These are phyloP conservation scores for Furcasterigmium furcatum DNA, from an alignment of 2,329 filamentous ascomycete species.

Conservation along the genomic window DNA sequence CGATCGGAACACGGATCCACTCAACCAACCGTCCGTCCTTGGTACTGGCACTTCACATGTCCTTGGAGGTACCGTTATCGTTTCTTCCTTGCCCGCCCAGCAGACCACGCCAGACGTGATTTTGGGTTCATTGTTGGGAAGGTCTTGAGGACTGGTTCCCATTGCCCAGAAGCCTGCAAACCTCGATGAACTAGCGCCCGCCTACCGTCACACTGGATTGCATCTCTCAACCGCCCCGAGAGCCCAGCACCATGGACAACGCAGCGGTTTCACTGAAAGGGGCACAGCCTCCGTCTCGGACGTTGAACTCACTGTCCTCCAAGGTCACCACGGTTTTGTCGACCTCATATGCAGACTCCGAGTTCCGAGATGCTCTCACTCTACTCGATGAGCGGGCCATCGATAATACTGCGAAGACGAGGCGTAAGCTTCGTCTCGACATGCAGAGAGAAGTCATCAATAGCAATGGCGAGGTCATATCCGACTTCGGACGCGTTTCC, in stretches of 20 bases:
- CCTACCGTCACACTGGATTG: no score
- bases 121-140: no score
- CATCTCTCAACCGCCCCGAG: no score
- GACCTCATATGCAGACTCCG: slow-evolving; percentile 86
- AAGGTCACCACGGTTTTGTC: slow-evolving; percentile 85
- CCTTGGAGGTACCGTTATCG: no score
- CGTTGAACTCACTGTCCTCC: slow-evolving; percentile 67
- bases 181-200: no score
- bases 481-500: slow-evolving; percentile 84
- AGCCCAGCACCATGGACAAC: not conserved
- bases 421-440: slow-evolving; percentile 76
- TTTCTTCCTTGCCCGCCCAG: no score
- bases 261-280: not conserved
- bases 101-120: no score
- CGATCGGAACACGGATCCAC: no score
- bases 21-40: no score
- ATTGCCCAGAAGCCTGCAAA: no score
- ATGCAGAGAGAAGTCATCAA: slow-evolving; percentile 90
- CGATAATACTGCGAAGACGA: slow-evolving; percentile 72
- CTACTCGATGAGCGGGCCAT: slow-evolving; percentile 72
- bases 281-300: slow-evolving; percentile 2
- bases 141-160: no score
- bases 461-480: slow-evolving; percentile 84
- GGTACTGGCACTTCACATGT: no score
- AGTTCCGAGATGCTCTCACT: slow-evolving; percentile 80